Evolutionary conservation across 441 rosid species (phyloP), one percentile per base, ranked within the genome.

Genomic region (Kokia cookei): DNA sequence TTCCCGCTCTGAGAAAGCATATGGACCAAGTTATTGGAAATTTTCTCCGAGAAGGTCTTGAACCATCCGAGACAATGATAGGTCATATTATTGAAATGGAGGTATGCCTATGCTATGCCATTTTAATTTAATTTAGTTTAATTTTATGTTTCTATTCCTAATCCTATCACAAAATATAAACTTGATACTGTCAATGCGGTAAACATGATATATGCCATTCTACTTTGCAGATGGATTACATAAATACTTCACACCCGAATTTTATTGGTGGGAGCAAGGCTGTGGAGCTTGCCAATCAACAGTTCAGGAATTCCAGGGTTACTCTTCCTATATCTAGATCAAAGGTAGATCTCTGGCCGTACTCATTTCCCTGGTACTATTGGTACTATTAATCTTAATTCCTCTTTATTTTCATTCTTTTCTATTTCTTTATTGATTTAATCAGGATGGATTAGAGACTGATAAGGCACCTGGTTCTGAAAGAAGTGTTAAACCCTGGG

Each of bases 221-320:
- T 66, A 76, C 69, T 83, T 75, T 80, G 77, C 91, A 96, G 99
- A 93, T 96, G 98, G 99, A 87, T 82, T 93, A 91, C 79, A 91
- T 93, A 75, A 92, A 96, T 76, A 93, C 99, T 63, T 92, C 97
- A 53, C 97, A 96, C 84, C 93, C 97, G 77, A 93, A 88, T 79
- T 96, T 95, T 86, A 73, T 91, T 45, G 97, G 99, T 60, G 99
- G 99, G 76, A 91, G 92, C 72, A 95, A 85, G 85, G 98, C 99
- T 75, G 95, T 93, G 57, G 95, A 95, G 82, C 76, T 58, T 71
- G 95, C 97, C 51, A 75, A 76, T 77, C 96, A 89, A 69, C 93
- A 89, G 80, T 79, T 91, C 58, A 92, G 86, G 78, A 82, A 93
- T 74, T 86, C 96, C 61, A 84, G 88, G 84, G 72, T 82, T 71